These are phyloP conservation scores for Stagonosporopsis rhizophila DNA, from an alignment of 2,329 filamentous ascomycete genomes.

Conservation along the genomic window DNA sequence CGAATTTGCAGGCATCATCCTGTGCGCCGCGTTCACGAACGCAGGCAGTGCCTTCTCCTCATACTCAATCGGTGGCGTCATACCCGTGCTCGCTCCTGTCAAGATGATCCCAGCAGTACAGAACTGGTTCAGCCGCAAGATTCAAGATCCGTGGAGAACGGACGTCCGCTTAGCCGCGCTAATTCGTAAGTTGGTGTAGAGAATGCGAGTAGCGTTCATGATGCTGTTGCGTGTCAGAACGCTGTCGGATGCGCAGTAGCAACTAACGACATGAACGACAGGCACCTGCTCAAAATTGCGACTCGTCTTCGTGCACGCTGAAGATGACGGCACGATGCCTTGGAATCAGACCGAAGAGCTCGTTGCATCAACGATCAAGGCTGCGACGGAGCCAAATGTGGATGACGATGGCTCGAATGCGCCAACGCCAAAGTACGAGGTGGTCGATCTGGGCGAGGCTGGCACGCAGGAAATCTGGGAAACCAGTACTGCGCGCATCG, in stretches of 20 bases:
- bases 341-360: slow-evolving; percentile 45
- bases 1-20: slow-evolving; percentile 80
- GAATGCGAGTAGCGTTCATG: not conserved
- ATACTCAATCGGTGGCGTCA: slow-evolving; percentile 77
- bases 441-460: slow-evolving; percentile 44
- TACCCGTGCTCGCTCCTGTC: slow-evolving; percentile 80
- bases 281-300: slow-evolving; percentile 25
- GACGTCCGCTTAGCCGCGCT: slow-evolving; percentile 68
- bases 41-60: slow-evolving; percentile 75
- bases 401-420: slow-evolving; percentile 19
- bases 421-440: slow-evolving; percentile 22
- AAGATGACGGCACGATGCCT: slow-evolving; percentile 46
- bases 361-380: slow-evolving; percentile 37
- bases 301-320: slow-evolving; percentile 44
- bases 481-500: slow-evolving; percentile 32
- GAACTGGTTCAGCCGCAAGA: slow-evolving; percentile 66
- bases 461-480: slow-evolving; percentile 44
- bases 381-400: slow-evolving; percentile 27
- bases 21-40: slow-evolving; percentile 81
- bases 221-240: not conserved
- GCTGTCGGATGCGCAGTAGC: not conserved
- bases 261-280: slow-evolving; percentile 12
- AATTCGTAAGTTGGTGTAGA: slow-evolving; percentile 46
- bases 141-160: slow-evolving; percentile 83
- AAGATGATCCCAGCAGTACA: slow-evolving; percentile 69